Conservation (phyloP, 495 filamentous ascomycete species). For the Cercophora samala region DNA sequence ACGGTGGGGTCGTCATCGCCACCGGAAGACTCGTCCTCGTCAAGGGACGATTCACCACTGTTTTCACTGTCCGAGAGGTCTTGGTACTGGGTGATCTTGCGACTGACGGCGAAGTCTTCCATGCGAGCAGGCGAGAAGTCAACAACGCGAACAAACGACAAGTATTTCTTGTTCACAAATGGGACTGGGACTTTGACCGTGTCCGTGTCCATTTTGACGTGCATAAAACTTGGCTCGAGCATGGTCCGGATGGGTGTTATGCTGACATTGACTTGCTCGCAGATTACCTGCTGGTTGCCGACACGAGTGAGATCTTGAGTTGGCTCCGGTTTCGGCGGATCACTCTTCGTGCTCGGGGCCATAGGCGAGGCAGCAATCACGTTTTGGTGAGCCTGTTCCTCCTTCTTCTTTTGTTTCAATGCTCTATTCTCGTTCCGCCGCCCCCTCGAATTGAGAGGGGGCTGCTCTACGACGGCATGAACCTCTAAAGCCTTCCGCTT, state of each 20-base stretch:
- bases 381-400: neutral
- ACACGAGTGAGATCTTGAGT: slow-evolving; percentile 21
- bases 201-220: slow-evolving; percentile 34
- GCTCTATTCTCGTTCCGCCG: slow-evolving; percentile 12
- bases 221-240: slow-evolving; percentile 38
- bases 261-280: slow-evolving; percentile 36
- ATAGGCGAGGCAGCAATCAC: neutral
- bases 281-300: slow-evolving; percentile 43
- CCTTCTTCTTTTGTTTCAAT: neutral
- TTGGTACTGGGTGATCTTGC: slow-evolving; percentile 40
- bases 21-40: slow-evolving; percentile 12
- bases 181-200: slow-evolving; percentile 50
- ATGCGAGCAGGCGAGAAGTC: slow-evolving; percentile 74
- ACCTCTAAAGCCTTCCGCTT: slow-evolving; percentile 28
- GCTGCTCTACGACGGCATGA: slow-evolving; percentile 24
- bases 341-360: neutral
- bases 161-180: slow-evolving; percentile 74
- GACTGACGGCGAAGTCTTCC: slow-evolving; percentile 66
- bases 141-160: slow-evolving; percentile 64
- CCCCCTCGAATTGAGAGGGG: slow-evolving; percentile 22
- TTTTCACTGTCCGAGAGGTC: slow-evolving; percentile 41
- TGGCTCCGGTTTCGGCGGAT: neutral
- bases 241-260: slow-evolving; percentile 48
- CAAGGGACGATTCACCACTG: slow-evolving; percentile 5
- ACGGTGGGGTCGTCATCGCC: slow-evolving; percentile 8